phyloP scores from a whole-genome alignment of 805 yeast genomes.

The Grigorovia yakushimaensis region DNA sequence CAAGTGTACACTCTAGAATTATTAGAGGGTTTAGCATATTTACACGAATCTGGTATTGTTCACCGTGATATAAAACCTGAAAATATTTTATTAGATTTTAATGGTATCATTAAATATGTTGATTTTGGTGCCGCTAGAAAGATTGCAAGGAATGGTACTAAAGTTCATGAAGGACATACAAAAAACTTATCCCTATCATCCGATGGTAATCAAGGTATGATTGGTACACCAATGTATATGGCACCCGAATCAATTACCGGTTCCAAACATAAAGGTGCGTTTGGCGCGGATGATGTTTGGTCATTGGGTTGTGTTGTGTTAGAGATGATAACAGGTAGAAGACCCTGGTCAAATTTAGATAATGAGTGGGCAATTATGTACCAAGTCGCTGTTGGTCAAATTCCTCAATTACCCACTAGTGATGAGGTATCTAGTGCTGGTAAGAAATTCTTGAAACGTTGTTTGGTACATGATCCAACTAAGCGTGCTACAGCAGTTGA shows the following conservation, averaged over 20 bases:
- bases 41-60: conserved; percentile 88
- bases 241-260: conserved; percentile 95
- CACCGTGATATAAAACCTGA: conserved; percentile 97
- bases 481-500: conserved; percentile 79
- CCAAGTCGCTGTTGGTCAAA: conserved; percentile 91
- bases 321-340: conserved; percentile 93
- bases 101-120: conserved; percentile 89
- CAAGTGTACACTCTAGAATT: conserved; percentile 85
- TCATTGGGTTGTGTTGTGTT: conserved; percentile 92
- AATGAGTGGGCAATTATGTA: conserved; percentile 99
- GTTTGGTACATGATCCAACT: conserved; percentile 75
- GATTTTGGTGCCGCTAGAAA: conserved; percentile 98
- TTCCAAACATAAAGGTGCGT: conserved; percentile 31
- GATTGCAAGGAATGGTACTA: conserved; percentile 49
- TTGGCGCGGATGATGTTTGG: conserved; percentile 71
- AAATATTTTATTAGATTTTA: conserved; percentile 78
- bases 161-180: conserved; percentile 11
- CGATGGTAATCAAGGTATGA: conserved; percentile 25
- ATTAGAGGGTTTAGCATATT: conserved; percentile 89
- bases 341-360: conserved; percentile 97
- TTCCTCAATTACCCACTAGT: conserved; percentile 71
- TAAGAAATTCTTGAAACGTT: conserved; percentile 57
- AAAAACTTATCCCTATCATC: neutral
- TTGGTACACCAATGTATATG: conserved; percentile 99
- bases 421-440: conserved; percentile 81